Base-by-base conservation (phyloP, 441 rosid species). In the Dalechampia spathulata region DNA sequence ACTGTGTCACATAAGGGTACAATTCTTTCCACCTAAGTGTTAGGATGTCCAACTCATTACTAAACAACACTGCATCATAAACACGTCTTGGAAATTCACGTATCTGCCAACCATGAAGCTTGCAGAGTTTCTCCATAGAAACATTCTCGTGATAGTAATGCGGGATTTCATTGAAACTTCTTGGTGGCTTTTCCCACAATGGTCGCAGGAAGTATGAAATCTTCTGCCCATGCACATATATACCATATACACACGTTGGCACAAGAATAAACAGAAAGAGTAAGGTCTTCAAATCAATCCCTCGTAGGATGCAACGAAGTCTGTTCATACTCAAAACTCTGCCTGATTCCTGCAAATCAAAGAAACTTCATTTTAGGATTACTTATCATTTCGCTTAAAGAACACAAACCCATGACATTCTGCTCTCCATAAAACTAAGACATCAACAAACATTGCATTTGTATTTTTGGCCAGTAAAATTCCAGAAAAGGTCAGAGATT, bases 111-210 rank as follows among this genome's bases (percentile, higher is more conserved):
- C 95, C 97, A 60, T 90, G 97, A 52, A 90, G 97, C 65, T 75
- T 83, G 79, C 97, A 90, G 26, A 90, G 89, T 38, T 65, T 74
- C 69, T 82, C 83, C 92, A 86, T 79, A 0, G 87, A 69, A 39
- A 80, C 82, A 55, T 88, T 81, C 70, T 81, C 93, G 53, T 81
- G 88, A 66, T 86, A 78, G 63, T 86, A 90, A 58, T 90, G 97
- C 6, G 97, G 91, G 32, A 84, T 86, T 65, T 86, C 95, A 58
- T 81, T 79, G 66, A 90, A 90, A 9, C 81, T 77, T 66, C 74
- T 79, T 8, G 96, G 97, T 8, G 97, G 96, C n/a, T 88, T 79
- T 63, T 90, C 96, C 93, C 95, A 86, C 5, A 90, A 41, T 0
- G 96, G 97, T 46, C 95, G 73, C 39, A 90, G 75, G 68, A 90